phyloP scores from a whole-genome alignment of 306 rosid genomes.

The Medicago arabica region DNA sequence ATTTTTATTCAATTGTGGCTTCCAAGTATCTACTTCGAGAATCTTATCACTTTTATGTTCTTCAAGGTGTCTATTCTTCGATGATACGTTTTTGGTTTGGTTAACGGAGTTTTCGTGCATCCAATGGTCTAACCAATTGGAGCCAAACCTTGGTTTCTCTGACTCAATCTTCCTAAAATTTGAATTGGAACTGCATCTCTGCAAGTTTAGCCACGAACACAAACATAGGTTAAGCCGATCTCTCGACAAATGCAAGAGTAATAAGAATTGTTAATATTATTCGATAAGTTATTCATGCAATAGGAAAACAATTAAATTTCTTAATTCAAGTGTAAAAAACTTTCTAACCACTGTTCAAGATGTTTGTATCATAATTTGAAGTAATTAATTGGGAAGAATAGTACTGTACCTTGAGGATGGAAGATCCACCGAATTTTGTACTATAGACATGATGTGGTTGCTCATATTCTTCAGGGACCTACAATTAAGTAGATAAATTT shows the following conservation, averaged over 20 bases:
- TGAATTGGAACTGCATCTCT: constrained; percentile 91
- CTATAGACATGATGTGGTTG: constrained; percentile 49
- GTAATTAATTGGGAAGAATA: neutral
- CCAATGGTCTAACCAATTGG: constrained; percentile 81
- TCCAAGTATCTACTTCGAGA: constrained; percentile 98
- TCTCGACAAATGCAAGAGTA: neutral
- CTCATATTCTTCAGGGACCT: constrained; percentile 62
- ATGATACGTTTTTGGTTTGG: constrained; percentile 44
- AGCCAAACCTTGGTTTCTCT: constrained; percentile 48
- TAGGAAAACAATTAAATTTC: neutral
- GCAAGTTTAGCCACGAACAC: constrained; percentile 26
- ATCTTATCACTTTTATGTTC: constrained; percentile 78
- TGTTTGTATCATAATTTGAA: too few species aligned
- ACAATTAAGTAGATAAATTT: constrained; percentile 31
- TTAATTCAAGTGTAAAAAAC: too few species aligned
- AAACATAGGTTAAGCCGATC: too few species aligned
- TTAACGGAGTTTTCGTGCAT: constrained; percentile 69
- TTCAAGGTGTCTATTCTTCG: constrained; percentile 45
- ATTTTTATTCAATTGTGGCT: constrained; percentile 44
- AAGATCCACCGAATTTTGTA: constrained; percentile 69
- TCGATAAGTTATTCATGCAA: neutral
- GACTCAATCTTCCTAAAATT: constrained; percentile 55
- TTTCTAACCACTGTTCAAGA: too few species aligned
- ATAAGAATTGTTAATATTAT: neutral
- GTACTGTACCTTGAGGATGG: constrained; percentile 66